phyloP scores from a whole-genome alignment of 2,329 filamentous ascomycete species.

The Chrysosphaeria jannelii region DNA sequence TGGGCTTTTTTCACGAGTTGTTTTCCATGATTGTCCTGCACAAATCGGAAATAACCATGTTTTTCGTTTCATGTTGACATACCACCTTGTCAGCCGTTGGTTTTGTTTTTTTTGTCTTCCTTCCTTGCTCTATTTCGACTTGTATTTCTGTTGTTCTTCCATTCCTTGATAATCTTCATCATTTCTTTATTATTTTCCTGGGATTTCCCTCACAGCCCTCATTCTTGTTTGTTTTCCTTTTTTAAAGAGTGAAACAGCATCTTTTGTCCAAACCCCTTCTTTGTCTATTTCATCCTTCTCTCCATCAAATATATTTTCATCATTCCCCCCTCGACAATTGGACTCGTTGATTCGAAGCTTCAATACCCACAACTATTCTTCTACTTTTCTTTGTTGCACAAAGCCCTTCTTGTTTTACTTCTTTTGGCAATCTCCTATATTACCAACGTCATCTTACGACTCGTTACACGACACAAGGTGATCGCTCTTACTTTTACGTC shows the following conservation, averaged over 20 bases:
- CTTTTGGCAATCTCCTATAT: background rate
- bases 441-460: background rate
- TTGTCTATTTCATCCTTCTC: conserved; percentile 1
- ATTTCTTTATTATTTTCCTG: too few species aligned
- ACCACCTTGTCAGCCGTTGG: too few species aligned
- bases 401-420: background rate
- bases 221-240: background rate
- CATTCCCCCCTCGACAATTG: conserved; percentile 10
- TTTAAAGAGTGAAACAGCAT: background rate
- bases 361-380: conserved; percentile 2
- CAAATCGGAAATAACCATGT: too few species aligned
- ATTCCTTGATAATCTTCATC: conserved; percentile 1
- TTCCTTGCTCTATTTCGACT: background rate
- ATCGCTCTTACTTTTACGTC: background rate
- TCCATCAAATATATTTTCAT: background rate
- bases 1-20: too few species aligned
- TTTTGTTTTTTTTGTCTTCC: background rate
- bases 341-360: background rate
- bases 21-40: too few species aligned
- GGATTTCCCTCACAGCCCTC: background rate
- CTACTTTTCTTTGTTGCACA: background rate
- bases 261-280: conserved; percentile 1
- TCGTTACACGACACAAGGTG: too few species aligned
- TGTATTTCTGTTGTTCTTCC: conserved; percentile 1
- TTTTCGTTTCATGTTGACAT: too few species aligned